A percentile compares a stretch with the other conserved stretches of the same genome.
Conservation (phyloP, 805 yeast genomes). For the Ogataea naganishii region DNA sequence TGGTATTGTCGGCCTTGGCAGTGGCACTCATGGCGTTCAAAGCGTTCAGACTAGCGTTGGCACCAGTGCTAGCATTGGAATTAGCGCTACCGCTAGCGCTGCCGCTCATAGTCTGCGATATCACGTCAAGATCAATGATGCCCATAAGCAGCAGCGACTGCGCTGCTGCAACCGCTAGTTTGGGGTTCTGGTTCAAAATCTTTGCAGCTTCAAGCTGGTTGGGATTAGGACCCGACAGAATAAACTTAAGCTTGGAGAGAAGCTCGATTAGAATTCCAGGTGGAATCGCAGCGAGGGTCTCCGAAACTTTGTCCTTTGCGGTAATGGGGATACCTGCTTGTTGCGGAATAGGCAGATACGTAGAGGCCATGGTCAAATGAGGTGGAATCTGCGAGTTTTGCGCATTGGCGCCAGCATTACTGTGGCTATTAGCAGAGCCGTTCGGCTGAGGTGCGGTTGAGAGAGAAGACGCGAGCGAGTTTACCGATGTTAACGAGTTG, state of each 20-base stretch:
- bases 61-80: conserved; percentile 5
- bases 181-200: conserved; percentile 43
- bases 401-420: neutral
- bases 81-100: conserved; percentile 7
- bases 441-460: no score
- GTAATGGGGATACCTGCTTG: conserved; percentile 22
- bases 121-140: conserved; percentile 58
- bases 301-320: conserved; percentile 49
- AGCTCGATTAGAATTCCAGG: conserved; percentile 67
- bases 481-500: no score
- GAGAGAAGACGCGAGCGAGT: no score
- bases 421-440: neutral
- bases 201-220: conserved; percentile 42
- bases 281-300: conserved; percentile 53
- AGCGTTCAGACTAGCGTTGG: conserved; percentile 4
- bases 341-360: conserved; percentile 42
- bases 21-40: conserved; percentile 1
- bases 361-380: conserved; percentile 44
- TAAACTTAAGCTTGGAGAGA: conserved; percentile 54
- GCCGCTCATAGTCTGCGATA: conserved; percentile 38
- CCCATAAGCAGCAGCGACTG: conserved; percentile 77
- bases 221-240: conserved; percentile 43
- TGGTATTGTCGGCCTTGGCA: conserved; percentile 4
- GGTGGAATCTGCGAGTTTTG: conserved; percentile 30
- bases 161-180: conserved; percentile 58